Conservation (phyloP, 2,329 filamentous ascomycete genomes). For the Sphaerulina musiva region DNA sequence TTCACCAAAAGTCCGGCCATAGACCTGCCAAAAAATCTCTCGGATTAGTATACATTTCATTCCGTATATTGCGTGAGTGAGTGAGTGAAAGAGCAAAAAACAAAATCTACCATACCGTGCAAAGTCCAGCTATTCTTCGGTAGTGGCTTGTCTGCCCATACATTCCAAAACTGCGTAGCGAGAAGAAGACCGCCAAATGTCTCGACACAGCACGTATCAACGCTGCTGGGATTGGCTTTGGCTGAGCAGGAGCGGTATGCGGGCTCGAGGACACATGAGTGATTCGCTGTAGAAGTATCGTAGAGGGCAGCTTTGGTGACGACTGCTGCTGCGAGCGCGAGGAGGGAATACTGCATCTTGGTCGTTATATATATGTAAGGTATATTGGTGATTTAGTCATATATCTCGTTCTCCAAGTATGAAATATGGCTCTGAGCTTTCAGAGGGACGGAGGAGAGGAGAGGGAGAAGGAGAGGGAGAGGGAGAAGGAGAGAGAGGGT, state of each 20-base stretch:
- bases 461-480: too few species aligned
- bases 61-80: background rate
- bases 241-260: slow-evolving; percentile 46
- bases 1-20: slow-evolving; percentile 4
- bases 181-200: slow-evolving; percentile 59
- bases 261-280: slow-evolving; percentile 47
- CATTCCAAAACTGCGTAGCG: slow-evolving; percentile 59
- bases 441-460: too few species aligned
- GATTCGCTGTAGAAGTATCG: slow-evolving; percentile 47
- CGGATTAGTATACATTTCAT: background rate
- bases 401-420: too few species aligned
- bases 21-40: background rate
- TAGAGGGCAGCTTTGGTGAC: slow-evolving; percentile 35
- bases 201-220: slow-evolving; percentile 59
- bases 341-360: slow-evolving; percentile 20
- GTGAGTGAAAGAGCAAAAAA: too few species aligned
- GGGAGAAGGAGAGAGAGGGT: too few species aligned
- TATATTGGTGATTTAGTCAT: too few species aligned
- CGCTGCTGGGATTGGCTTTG: slow-evolving; percentile 36
- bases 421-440: too few species aligned
- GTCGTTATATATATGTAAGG: background rate
- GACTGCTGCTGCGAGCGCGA: slow-evolving; percentile 13
- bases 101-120: slow-evolving; percentile 36
- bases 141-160: slow-evolving; percentile 56
- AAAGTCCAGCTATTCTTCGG: slow-evolving; percentile 54